Evolutionary conservation across 2,329 filamentous ascomycete genomes (phyloP), one percentile per base, ranked within the genome.

Genomic region (Hypomyces rosellus): DNA sequence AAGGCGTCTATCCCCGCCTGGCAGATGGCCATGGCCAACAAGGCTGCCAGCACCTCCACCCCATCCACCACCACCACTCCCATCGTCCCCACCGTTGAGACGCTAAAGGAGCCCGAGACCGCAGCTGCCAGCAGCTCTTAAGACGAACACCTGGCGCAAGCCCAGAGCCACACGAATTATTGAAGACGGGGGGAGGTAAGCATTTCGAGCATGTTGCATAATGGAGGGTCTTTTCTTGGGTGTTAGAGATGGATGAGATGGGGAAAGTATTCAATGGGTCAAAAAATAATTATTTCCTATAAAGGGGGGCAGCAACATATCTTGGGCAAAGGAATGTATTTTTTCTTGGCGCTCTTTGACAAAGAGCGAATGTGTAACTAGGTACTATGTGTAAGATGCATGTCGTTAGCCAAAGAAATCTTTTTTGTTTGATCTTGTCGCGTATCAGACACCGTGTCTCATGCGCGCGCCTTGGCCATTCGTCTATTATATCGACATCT

Each of bases 1-100:
- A 83, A 79, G 68, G 85, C 86, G 11, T 82, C 85, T 11, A 91
- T 91, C 57, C 87, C 87, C 4, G 81, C 86, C 4, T 91, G 87
- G 87, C 87, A 91, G 69, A 79, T 89, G 76, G 84, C 85, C 44
- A 82, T 84, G 63, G 74, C 81, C 33, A 82, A 78, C 60, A 81
- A 77, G 66, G 63, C 62, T 51, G 45, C 51, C 2, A 45, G 59
- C 8, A 36, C 49, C 3, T 9, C 25, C 5, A 14, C 42, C 5
- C 25, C 43, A 34, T 51, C 49, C 18, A 36, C 45, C 18, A 43
- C 44, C 30, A 39, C 41, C 12, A 15, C 41, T 15, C 30, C 41
- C n/a, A 22, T 33, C 13, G 18, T 25, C n/a, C 15, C 50, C 34
- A 45, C 40, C 22, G 25, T 40, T 14, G 51, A 53, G 30, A 52